Base-by-base conservation (phyloP, 192 early-diverging fungal genomes). In the Linnemannia hyalina region DNA sequence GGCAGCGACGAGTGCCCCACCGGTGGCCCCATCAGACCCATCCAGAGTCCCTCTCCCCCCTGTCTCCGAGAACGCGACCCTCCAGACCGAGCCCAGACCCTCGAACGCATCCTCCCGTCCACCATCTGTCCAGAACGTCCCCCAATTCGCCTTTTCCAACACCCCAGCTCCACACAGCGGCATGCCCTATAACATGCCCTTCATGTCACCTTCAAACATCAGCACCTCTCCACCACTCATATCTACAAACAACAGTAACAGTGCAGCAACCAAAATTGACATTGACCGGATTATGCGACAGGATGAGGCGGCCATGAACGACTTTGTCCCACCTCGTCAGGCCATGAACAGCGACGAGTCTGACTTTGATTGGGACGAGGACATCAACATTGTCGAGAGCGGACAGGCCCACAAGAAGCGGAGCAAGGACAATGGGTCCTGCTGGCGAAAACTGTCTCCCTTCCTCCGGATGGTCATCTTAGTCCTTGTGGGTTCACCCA, bases 301-400 rank as follows among this genome's bases (percentile, higher is more conserved):
- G 38, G 83, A 85, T 15, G 78, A 85, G 60, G 78, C 78, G 4
- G 83, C 83, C 35, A 85, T 85, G 83, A 85, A 85, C 73, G 83
- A 85, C 75, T 85, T 85, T 80, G 78, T 85, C 7, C 83, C 83
- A 0, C 83, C 83, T 2, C 73, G 83, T n/a, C 83, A 85, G 70
- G 83, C 83, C 26, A 85, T 85, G 83, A 85, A 85, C 75, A 85
- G 83, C 22, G 83, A 85, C 42, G 83, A 85, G 70, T 85, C 83
- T n/a, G 83, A 85, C 60, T 85, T 85, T 70, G 83, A 85, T 22
- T 85, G 83, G 83, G 83, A 85, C 26, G 83, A 80, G 46, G 83
- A 85, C 29, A 74, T 85, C 57, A 72, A 77, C 1, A 85, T 85
- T 63, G 75, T 80, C 57, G 78, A 80, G 3, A 77, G 41, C 18